Percentiles rank a stretch among this genome's conserved stretches.
phyloP scores from a whole-genome alignment of 2,329 filamentous ascomycete species.

The Fusarium oxysporum region DNA sequence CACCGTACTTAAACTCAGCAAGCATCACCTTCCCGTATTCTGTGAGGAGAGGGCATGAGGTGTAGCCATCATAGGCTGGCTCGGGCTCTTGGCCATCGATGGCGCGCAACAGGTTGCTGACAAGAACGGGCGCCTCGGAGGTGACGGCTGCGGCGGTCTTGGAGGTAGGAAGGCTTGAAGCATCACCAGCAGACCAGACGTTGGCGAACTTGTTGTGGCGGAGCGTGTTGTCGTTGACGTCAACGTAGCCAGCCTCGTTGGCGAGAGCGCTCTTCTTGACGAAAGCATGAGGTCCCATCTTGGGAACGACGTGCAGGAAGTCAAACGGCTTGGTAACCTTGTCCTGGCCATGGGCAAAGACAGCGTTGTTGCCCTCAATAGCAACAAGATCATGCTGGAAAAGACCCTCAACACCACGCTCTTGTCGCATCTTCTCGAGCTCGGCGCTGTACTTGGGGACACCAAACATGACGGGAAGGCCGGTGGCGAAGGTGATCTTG shows the following conservation, averaged over 20 bases:
- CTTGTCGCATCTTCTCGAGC: conserved; percentile 64
- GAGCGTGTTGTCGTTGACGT: conserved; percentile 64
- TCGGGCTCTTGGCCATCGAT: conserved; percentile 60
- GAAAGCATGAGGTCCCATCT: conserved; percentile 68
- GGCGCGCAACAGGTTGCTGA: conserved; percentile 58
- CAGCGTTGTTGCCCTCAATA: conserved; percentile 64
- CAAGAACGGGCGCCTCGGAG: conserved; percentile 62
- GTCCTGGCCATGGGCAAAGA: conserved; percentile 59
- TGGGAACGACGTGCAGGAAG: conserved; percentile 67
- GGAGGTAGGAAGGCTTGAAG: conserved; percentile 68
- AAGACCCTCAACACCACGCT: conserved; percentile 67
- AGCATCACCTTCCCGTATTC: conserved; percentile 72
- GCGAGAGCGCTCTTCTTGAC: conserved; percentile 65
- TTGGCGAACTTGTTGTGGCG: conserved; percentile 66
- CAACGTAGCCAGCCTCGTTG: conserved; percentile 67
- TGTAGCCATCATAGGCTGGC: conserved; percentile 65
- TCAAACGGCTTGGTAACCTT: conserved; percentile 63
- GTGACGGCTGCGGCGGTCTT: conserved; percentile 68
- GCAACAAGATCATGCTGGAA: conserved; percentile 68
- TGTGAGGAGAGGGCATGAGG: conserved; percentile 65
- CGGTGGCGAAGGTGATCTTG: conserved; percentile 67
- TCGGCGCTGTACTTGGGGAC: conserved; percentile 69
- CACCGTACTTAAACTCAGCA: conserved; percentile 74
- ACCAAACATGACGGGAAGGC: conserved; percentile 67
- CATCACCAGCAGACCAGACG: conserved; percentile 70